Percentiles rank a stretch among this genome's conserved stretches.
Evolutionary conservation across 495 filamentous ascomycete genomes (phyloP).

Genomic region (Penicillium alfredii): DNA sequence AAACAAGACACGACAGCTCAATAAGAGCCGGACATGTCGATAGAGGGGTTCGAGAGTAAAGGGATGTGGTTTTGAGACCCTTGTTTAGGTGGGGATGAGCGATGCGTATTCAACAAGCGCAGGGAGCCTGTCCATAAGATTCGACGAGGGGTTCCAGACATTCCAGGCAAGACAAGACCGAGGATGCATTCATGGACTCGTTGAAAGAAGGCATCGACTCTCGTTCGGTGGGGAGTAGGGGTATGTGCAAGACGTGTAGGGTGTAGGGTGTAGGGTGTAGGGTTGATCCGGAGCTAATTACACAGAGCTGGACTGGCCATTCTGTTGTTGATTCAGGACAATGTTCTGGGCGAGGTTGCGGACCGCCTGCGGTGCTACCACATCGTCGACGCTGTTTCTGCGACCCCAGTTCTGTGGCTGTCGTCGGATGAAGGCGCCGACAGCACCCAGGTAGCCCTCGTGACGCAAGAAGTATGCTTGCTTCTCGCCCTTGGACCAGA

Average conservation of each 20-base stretch:
- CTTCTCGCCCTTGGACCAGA: constrained; percentile 92
- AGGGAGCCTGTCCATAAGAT: too few relatives aligned
- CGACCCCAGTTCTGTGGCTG: constrained; percentile 91
- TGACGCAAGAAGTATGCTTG: constrained; percentile 95
- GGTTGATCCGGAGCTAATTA: background rate
- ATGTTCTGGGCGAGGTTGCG: constrained; percentile 18
- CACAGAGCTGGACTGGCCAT: constrained; percentile 11
- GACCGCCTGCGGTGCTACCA: constrained; percentile 28
- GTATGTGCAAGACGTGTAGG: background rate
- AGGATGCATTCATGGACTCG: too few relatives aligned
- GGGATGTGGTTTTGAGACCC: too few relatives aligned
- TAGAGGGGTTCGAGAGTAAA: too few relatives aligned
- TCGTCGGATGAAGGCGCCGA: constrained; percentile 87
- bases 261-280: background rate
- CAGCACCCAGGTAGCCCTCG: constrained; percentile 94
- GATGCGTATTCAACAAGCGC: too few relatives aligned
- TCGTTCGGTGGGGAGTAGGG: constrained; percentile 2
- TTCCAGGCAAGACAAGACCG: too few relatives aligned
- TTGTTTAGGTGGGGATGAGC: too few relatives aligned
- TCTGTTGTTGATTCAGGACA: constrained; percentile 12
- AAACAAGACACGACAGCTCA: too few relatives aligned
- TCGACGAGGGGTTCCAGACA: too few relatives aligned
- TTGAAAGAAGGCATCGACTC: too few relatives aligned
- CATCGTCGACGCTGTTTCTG: constrained; percentile 61
- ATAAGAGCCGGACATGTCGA: too few relatives aligned